phyloP scores from a whole-genome alignment of 1,284 basidiomycete genomes.

The Ustilago hordei region DNA sequence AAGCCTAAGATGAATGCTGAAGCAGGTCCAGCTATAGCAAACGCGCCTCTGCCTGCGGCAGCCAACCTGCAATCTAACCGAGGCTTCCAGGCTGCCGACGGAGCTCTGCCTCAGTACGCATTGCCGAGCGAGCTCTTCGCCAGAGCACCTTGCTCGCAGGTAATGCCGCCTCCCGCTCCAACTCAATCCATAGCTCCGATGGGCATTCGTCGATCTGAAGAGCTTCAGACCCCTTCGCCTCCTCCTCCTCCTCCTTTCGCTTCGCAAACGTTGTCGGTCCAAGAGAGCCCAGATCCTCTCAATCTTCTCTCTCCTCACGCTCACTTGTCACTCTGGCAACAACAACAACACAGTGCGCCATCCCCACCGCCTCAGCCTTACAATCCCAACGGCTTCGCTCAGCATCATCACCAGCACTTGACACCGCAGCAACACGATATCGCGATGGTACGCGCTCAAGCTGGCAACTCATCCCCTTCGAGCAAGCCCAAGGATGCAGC shows the following conservation, averaged over 20 bases:
- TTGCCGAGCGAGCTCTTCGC: slow-evolving; percentile 34
- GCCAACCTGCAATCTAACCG: not conserved
- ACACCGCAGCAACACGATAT: slow-evolving; percentile 4
- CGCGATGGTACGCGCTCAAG: slow-evolving; percentile 19
- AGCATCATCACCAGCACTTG: slow-evolving; percentile 3
- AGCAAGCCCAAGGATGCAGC: slow-evolving; percentile 32
- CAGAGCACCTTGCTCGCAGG: slow-evolving; percentile 5
- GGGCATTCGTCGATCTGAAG: slow-evolving; percentile 13
- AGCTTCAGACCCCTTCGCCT: slow-evolving; percentile 37
- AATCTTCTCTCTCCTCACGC: slow-evolving; percentile 41
- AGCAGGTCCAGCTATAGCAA: not conserved
- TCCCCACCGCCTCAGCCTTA: slow-evolving; percentile 12
- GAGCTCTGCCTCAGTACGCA: slow-evolving; percentile 22
- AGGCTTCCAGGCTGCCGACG: slow-evolving; percentile 1
- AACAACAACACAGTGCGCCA: slow-evolving; percentile 5
- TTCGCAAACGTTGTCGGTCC: slow-evolving; percentile 15
- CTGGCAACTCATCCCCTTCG: not conserved
- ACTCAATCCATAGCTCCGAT: slow-evolving; percentile 12
- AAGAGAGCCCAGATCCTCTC: slow-evolving; percentile 54
- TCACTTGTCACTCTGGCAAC: slow-evolving; percentile 39
- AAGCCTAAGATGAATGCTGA: slow-evolving; percentile 8
- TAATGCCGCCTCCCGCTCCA: slow-evolving; percentile 20
- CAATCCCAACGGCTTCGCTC: slow-evolving; percentile 6
- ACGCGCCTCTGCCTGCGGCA: not conserved
- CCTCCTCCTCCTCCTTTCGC: slow-evolving; percentile 18